Evolutionary conservation across 441 rosid species (phyloP).

Genomic region (Biscutella laevigata): DNA sequence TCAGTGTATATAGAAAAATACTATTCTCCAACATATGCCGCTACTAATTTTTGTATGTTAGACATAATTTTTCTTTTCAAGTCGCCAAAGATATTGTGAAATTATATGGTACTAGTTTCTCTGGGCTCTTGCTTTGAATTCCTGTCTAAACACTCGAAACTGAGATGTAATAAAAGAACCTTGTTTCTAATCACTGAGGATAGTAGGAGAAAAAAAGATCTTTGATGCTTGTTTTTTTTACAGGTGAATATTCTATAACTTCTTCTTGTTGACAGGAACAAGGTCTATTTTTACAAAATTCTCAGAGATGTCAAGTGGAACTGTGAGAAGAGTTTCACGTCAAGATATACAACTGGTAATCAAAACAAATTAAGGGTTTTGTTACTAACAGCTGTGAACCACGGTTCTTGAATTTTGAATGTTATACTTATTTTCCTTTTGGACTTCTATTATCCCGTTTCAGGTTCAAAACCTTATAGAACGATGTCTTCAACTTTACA

Average conservation of each 20-base stretch:
- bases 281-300: neutral
- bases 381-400: neutral
- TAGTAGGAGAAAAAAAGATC: neutral
- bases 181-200: neutral
- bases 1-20: too few relatives aligned
- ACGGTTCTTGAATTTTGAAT: neutral
- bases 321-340: conserved; percentile 71
- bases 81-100: neutral
- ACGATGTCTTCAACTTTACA: conserved; percentile 89
- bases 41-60: too few relatives aligned
- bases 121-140: neutral
- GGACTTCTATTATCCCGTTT: conserved; percentile 1
- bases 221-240: neutral
- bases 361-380: neutral
- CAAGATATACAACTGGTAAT: conserved; percentile 82
- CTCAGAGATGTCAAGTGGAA: conserved; percentile 58
- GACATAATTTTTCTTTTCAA: too few relatives aligned
- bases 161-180: conserved; percentile 1
- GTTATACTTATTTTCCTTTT: neutral
- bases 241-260: neutral
- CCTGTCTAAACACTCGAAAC: neutral
- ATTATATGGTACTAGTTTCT: neutral
- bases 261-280: conserved; percentile 8
- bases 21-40: too few relatives aligned
- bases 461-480: conserved; percentile 98